Base-by-base conservation (phyloP, 352 stramenopile genomes). In the Phytophthora europaea region DNA sequence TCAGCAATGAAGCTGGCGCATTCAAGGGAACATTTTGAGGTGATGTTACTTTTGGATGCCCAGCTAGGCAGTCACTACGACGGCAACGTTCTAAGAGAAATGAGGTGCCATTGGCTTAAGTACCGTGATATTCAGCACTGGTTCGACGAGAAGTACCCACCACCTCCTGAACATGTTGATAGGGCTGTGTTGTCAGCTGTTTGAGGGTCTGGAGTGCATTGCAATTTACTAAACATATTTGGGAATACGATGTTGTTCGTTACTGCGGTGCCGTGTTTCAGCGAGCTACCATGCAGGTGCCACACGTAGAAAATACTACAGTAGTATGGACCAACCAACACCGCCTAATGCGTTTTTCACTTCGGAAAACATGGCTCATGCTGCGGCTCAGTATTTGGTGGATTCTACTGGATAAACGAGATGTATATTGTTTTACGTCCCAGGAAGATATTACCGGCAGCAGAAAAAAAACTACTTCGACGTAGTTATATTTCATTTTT, bases 1-100 rank as follows among this genome's bases (percentile, higher is more conserved):
- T 53, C 47, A n/a, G 47, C 47, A 28, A 31, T 53, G 47, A 28
- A 53, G 47, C 47, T 53, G 47, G 47, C 47, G 47, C 20, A 16
- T 26, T 23, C 18, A 6, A 15, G 47, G 4, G 47, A 53, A 13
- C 20, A 53, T 28, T 53, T 53, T 28, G 18, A 53, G 20, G 47
- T 53, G 47, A 53, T 53, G 18, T 26, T 53, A 13, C 20, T 53
- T 53, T 20, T 53, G 4, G 47, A 53, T 31, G 20, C 18, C 47
- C 20, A 31, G 10, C 47, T 53, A 13, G 18, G 8, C 47, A 28
- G 9, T 53, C n/a, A 53, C 18, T 28, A 53, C 47, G 47, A 53
- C 8, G 47, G 7, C n/a, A n/a, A 22, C 16, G 6, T 15, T 53
- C 47, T 53, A 26, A 28, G 47, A 10, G n/a, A 28, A 28, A 53